These are phyloP conservation scores for Aspergillus aculeatinus DNA, from an alignment of 2,329 filamentous ascomycete genomes.

Conservation along the genomic window DNA sequence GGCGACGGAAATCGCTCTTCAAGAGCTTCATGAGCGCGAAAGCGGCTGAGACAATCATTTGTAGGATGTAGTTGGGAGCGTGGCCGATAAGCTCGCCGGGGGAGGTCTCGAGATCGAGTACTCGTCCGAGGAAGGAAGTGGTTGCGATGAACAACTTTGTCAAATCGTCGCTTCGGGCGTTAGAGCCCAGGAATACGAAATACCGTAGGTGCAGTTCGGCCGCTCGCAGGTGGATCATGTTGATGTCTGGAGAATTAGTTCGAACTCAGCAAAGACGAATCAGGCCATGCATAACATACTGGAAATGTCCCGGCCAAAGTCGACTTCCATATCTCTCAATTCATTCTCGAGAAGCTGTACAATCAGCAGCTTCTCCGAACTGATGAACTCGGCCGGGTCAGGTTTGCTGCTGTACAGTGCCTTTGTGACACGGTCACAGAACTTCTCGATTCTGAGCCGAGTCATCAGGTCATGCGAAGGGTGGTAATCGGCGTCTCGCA, in stretches of 20 bases:
- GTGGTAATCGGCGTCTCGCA: conserved; percentile 46
- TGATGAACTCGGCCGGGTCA: conserved; percentile 52
- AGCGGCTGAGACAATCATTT: conserved; percentile 64
- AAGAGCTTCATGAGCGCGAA: conserved; percentile 64
- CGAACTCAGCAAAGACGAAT: conserved; percentile 8
- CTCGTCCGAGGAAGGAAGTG: conserved; percentile 46
- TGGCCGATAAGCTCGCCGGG: conserved; percentile 52
- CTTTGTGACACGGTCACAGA: conserved; percentile 58
- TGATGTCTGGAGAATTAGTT: conserved; percentile 36
- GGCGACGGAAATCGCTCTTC: conserved; percentile 60
- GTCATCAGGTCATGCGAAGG: conserved; percentile 52
- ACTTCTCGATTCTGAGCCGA: conserved; percentile 57
- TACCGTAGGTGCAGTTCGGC: conserved; percentile 47
- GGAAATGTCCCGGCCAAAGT: conserved; percentile 43
- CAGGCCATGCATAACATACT: conserved; percentile 21
- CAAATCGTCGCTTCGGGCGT: conserved; percentile 43
- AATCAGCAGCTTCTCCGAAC: conserved; percentile 43
- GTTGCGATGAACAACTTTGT: conserved; percentile 47
- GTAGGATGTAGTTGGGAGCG: conserved; percentile 61
- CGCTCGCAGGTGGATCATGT: conserved; percentile 47
- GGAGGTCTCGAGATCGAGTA: conserved; percentile 45
- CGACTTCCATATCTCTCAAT: conserved; percentile 53
- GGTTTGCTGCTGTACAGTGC: conserved; percentile 56
- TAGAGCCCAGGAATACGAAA: conserved; percentile 48
- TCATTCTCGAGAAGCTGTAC: conserved; percentile 47